Conservation (phyloP, 805 yeast species). For the Ogataea nitratoaversa region DNA sequence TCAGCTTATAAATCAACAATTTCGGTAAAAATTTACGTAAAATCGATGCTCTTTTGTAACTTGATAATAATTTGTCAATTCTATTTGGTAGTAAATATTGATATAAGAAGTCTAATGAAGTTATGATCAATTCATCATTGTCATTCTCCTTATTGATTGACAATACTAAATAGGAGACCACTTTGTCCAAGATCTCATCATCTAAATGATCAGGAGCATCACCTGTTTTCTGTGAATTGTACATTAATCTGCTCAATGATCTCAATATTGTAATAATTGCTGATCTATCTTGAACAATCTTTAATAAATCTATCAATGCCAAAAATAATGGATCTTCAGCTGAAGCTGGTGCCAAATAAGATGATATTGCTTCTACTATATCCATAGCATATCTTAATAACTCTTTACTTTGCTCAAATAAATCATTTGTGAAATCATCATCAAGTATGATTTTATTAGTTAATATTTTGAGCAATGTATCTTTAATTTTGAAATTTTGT, state of each 20-base stretch:
- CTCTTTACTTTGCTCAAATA: constrained; percentile 44
- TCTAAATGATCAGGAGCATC: constrained; percentile 49
- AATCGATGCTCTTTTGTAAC: constrained; percentile 45
- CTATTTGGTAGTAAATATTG: constrained; percentile 69
- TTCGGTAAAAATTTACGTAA: constrained; percentile 60
- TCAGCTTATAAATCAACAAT: constrained; percentile 47
- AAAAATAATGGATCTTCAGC: constrained; percentile 66
- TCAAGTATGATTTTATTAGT: constrained; percentile 24
- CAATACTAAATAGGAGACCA: constrained; percentile 55
- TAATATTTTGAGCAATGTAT: constrained; percentile 46
- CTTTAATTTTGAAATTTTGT: constrained; percentile 33
- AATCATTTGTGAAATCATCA: constrained; percentile 25
- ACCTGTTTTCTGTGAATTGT: constrained; percentile 40
- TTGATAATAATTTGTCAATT: constrained; percentile 46
- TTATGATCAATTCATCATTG: constrained; percentile 69
- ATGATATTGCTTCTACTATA: constrained; percentile 76
- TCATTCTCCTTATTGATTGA: constrained; percentile 26
- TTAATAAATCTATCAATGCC: constrained; percentile 48
- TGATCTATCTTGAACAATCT: constrained; percentile 59
- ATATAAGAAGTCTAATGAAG: constrained; percentile 77
- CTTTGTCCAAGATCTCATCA: constrained; percentile 44
- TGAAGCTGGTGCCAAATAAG: constrained; percentile 73
- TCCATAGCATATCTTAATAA: constrained; percentile 67
- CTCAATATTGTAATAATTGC: constrained; percentile 66
- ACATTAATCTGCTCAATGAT: constrained; percentile 74